Conservation (phyloP, 306 rosid genomes). For the Gastrolobium villosum region DNA sequence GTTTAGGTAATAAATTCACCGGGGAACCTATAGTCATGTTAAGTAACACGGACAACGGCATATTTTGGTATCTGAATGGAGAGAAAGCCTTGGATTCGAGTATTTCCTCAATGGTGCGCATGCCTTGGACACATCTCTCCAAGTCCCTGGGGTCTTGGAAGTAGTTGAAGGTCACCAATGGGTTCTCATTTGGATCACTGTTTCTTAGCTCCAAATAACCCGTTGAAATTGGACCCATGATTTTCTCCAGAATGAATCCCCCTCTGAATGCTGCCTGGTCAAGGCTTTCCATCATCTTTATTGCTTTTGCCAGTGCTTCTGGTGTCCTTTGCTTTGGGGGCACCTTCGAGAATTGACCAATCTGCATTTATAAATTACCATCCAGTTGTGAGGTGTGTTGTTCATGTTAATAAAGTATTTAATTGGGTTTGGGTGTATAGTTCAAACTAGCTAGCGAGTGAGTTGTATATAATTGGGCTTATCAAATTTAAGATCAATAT, state of each 20-base stretch:
- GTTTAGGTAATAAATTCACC: constrained; percentile 68
- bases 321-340: constrained; percentile 59
- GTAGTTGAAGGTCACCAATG: constrained; percentile 77
- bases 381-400: no score
- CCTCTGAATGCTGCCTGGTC: constrained; percentile 64
- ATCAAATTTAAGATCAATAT: no score
- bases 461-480: no score
- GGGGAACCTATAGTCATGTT: constrained; percentile 68
- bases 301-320: constrained; percentile 68
- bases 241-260: constrained; percentile 77
- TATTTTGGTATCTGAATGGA: constrained; percentile 47
- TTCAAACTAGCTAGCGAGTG: no score
- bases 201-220: constrained; percentile 74
- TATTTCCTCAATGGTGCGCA: constrained; percentile 55
- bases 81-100: constrained; percentile 68
- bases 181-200: constrained; percentile 72
- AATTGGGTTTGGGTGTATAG: no score
- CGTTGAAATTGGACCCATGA: constrained; percentile 69
- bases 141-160: constrained; percentile 71
- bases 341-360: constrained; percentile 49
- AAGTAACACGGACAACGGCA: constrained; percentile 49
- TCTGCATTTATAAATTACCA: constrained; percentile 20
- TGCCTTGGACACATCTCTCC: constrained; percentile 71
- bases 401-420: no score
- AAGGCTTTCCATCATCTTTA: constrained; percentile 49